Evolutionary conservation across 2,329 filamentous ascomycete genomes (phyloP).

Genomic region (Bipolaris oryzae): DNA sequence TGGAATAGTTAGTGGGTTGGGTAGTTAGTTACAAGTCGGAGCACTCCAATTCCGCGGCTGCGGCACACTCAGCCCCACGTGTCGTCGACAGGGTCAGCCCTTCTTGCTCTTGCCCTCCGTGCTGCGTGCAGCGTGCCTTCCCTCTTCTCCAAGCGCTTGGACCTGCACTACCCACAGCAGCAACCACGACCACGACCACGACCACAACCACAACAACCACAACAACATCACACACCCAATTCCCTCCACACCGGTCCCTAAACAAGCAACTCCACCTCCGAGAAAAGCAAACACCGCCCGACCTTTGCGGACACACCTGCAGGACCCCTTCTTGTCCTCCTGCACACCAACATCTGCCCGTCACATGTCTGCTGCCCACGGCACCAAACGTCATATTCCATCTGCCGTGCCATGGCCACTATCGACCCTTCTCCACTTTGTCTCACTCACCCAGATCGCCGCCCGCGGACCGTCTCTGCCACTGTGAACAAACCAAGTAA

Average conservation of each 20-base stretch:
- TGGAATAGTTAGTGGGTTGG: neutral
- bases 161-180: conserved; percentile 4
- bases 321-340: neutral
- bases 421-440: conserved; percentile 7
- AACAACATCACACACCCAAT: too few species aligned
- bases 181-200: too few species aligned
- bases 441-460: neutral
- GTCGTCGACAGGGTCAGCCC: conserved; percentile 19
- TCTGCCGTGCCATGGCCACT: conserved; percentile 4
- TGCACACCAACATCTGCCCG: too few species aligned
- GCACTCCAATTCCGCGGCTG: conserved; percentile 17
- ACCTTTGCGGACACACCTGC: conserved; percentile 20
- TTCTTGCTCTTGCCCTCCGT: too few species aligned
- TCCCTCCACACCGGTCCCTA: neutral
- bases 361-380: neutral
- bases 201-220: too few species aligned
- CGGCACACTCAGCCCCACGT: conserved; percentile 25
- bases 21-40: conserved; percentile 8
- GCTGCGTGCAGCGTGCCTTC: too few species aligned
- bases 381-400: conserved; percentile 7
- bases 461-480: neutral
- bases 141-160: neutral
- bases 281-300: conserved; percentile 2
- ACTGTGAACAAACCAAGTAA: too few species aligned
- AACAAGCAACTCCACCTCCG: conserved; percentile 9